These are phyloP conservation scores for Globisporangium middletonii DNA, from an alignment of 352 stramenopile species.

Conservation along the genomic window DNA sequence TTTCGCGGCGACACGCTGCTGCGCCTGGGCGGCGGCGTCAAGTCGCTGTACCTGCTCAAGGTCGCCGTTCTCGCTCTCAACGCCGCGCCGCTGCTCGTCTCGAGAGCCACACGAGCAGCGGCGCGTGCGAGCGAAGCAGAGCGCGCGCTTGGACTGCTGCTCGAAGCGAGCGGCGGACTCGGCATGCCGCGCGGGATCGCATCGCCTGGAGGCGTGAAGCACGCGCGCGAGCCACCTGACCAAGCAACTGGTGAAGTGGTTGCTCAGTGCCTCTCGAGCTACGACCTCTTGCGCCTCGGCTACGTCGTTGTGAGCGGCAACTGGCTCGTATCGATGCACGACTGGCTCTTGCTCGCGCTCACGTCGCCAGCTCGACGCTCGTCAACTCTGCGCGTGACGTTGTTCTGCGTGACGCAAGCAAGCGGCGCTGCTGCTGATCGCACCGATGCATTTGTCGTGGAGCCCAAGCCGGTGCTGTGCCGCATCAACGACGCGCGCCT, in stretches of 20 bases:
- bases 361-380: conserved; percentile 15
- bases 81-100: conserved; percentile 26
- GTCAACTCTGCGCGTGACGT: conserved; percentile 24
- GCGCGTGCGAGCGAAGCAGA: background rate
- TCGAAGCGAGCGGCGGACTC: background rate
- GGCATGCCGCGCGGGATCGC: background rate
- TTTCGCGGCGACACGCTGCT: conserved; percentile 23
- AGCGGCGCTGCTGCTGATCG: background rate
- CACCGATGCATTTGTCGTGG: background rate
- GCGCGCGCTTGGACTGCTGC: conserved; percentile 1
- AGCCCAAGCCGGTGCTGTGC: conserved; percentile 21
- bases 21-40: conserved; percentile 24
- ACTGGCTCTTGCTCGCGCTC: conserved; percentile 25
- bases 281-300: conserved; percentile 30
- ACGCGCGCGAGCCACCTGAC: background rate
- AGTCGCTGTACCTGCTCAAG: conserved; percentile 39
- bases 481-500: conserved; percentile 22
- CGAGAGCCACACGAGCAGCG: conserved; percentile 3
- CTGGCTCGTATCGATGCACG: conserved; percentile 23
- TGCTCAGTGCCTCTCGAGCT: conserved; percentile 15
- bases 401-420: conserved; percentile 10
- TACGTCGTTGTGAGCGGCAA: conserved; percentile 26
- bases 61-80: conserved; percentile 31
- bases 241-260: background rate
- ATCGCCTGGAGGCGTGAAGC: no score